Evolutionary conservation across 2,329 filamentous ascomycete species (phyloP).

Genomic region (Aphanocladium album): DNA sequence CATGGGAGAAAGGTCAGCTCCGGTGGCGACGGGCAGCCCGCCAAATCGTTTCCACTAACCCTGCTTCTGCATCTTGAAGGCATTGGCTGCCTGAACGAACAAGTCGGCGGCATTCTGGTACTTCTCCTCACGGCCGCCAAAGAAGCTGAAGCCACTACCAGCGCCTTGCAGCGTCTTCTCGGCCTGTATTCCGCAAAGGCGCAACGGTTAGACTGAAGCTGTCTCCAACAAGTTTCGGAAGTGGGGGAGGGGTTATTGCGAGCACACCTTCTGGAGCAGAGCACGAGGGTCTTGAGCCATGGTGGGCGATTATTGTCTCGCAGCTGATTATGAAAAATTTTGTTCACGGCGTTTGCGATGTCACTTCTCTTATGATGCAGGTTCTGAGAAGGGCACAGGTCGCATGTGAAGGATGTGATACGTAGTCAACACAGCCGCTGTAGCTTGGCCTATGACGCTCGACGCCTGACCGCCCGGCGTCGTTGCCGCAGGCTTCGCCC

Average conservation of each 20-base stretch:
- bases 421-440: constrained; percentile 7
- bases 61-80: constrained; percentile 81
- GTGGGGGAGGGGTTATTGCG: constrained; percentile 23
- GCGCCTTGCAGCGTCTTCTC: constrained; percentile 76
- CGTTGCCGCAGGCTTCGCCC: not conserved
- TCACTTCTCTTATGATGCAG: not conserved
- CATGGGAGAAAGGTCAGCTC: not conserved
- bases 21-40: not conserved
- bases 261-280: constrained; percentile 67
- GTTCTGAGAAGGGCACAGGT: not conserved
- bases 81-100: constrained; percentile 84
- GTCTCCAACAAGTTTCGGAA: not conserved
- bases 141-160: constrained; percentile 78
- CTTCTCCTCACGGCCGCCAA: constrained; percentile 82
- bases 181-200: constrained; percentile 53
- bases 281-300: constrained; percentile 77
- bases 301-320: constrained; percentile 13
- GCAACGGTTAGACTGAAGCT: not conserved
- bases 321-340: not conserved
- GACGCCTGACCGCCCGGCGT: constrained; percentile 10
- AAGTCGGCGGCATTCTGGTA: constrained; percentile 84
- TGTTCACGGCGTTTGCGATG: not conserved
- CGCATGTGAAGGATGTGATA: constrained; percentile 10
- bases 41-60: constrained; percentile 45
- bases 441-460: constrained; percentile 10